Percentiles rank a stretch among this genome's conserved stretches.
These are phyloP conservation scores for Phytophthora foliorum DNA, from an alignment of 352 stramenopile genomes.

Conservation along the genomic window DNA sequence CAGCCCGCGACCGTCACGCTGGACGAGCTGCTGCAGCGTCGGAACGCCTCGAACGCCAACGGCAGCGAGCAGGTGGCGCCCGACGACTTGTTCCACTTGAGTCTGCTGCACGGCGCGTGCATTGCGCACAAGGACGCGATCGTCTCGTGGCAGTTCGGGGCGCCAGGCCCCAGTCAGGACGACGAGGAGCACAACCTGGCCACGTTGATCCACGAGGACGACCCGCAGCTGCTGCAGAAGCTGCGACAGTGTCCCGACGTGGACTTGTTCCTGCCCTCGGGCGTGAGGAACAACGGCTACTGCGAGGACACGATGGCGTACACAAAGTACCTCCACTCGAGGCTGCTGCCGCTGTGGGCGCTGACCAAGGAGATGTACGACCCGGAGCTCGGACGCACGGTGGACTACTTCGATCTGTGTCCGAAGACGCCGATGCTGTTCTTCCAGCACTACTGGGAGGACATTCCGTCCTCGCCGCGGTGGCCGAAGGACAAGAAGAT, in stretches of 20 bases:
- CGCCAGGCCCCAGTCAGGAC: constrained; percentile 22
- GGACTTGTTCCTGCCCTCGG: constrained; percentile 65
- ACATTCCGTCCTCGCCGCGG: constrained; percentile 29
- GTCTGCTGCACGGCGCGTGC: constrained; percentile 59
- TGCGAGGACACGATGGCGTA: constrained; percentile 72
- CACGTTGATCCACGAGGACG: constrained; percentile 42
- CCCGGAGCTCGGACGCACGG: constrained; percentile 23
- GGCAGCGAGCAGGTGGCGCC: constrained; percentile 34
- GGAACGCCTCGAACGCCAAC: constrained; percentile 15
- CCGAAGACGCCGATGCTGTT: constrained; percentile 51
- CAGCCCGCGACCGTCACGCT: constrained; percentile 22
- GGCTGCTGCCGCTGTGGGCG: constrained; percentile 54
- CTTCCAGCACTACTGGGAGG: constrained; percentile 63
- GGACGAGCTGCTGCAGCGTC: constrained; percentile 22
- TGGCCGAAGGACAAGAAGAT: constrained; percentile 54
- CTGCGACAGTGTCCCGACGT: constrained; percentile 71
- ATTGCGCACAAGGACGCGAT: constrained; percentile 54
- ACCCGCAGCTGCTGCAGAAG: constrained; percentile 50
- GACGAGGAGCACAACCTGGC: constrained; percentile 29
- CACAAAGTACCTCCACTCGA: constrained; percentile 53
- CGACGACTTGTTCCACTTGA: constrained; percentile 57
- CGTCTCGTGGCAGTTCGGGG: constrained; percentile 57
- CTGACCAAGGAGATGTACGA: constrained; percentile 48
- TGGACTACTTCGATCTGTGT: constrained; percentile 63
- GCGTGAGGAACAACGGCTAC: constrained; percentile 53